Percentiles rank a stretch among this genome's conserved stretches.
Conservation (phyloP, 768 basidiomycete species). For the Tylopilus cervinicoccineus region DNA sequence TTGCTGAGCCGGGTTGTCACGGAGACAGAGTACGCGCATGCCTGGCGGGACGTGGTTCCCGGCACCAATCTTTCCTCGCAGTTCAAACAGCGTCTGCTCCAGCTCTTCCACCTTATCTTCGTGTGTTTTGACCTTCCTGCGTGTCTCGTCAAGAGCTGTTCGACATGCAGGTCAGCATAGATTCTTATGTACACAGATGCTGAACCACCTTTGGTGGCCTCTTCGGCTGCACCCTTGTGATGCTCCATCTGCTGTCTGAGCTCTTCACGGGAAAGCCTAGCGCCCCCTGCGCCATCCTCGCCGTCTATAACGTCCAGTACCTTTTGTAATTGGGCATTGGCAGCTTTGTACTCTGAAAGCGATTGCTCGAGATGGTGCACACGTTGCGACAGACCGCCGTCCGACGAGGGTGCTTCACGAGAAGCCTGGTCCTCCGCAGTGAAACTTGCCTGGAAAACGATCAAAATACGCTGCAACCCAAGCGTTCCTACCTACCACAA, state of each 20-base stretch:
- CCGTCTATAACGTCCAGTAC: slow-evolving; percentile 46
- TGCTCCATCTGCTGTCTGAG: slow-evolving; percentile 37
- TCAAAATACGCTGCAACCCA: neutral
- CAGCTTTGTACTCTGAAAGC: slow-evolving; percentile 50
- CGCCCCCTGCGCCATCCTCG: slow-evolving; percentile 25
- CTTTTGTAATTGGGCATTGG: slow-evolving; percentile 41
- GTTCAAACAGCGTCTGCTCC: slow-evolving; percentile 75
- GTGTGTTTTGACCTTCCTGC: slow-evolving; percentile 34
- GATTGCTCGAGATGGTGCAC: slow-evolving; percentile 54
- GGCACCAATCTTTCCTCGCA: slow-evolving; percentile 69
- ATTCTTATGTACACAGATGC: neutral
- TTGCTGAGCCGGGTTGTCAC: slow-evolving; percentile 78
- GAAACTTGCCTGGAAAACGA: slow-evolving; percentile 50
- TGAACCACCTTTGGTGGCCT: slow-evolving; percentile 39
- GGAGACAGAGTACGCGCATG: slow-evolving; percentile 62
- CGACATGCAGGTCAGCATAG: neutral
- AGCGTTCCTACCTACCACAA: slow-evolving; percentile 49
- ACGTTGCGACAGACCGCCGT: slow-evolving; percentile 37
- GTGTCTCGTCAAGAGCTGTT: slow-evolving; percentile 44
- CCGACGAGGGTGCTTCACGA: slow-evolving; percentile 23
- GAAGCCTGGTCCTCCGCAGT: slow-evolving; percentile 50
- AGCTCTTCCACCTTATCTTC: slow-evolving; percentile 60
- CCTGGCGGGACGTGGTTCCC: slow-evolving; percentile 74
- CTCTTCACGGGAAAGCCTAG: slow-evolving; percentile 31
- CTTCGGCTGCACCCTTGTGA: slow-evolving; percentile 35